Evolutionary conservation across 2,329 filamentous ascomycete genomes (phyloP), one percentile per base, ranked within the genome.

Genomic region (Fonsecaea pedrosoi): DNA sequence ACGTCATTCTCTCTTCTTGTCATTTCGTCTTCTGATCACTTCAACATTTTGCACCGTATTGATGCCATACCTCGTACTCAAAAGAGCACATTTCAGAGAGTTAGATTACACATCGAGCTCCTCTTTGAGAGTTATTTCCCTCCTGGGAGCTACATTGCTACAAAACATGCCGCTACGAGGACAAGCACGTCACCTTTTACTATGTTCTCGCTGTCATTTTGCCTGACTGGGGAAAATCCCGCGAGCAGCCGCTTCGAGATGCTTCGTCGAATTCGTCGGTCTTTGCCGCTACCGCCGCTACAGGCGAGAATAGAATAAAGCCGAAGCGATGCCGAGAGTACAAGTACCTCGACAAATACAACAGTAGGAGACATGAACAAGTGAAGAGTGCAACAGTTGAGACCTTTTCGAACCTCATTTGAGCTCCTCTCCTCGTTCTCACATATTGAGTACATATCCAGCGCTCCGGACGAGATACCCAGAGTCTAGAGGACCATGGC

Each of bases 291-390:
- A 3, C 15, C 9, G 45, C 2, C 13, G 8, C 9, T 50, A 25
- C n/a, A 18, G 35, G 50, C 42, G 32, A 62, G 34, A 25, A 40
- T 7, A 38, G 34, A 25, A 25, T 25, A 25, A 25, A 25, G 25
- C 5, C 18, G 13, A 42, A 42, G 42, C 55, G 35, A 59, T 35
- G 37, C 32, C 56, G 18, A n/a, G 35, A 58, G 34, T n/a, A 57
- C 54, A 57, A 58, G 8, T 15, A 42, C 25, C 32, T 32, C 8
- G 15, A 58, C 55, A 58, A 40, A 9, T 5, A 30, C 53, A 54
- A 54, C n/a, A 32, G 25, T 25, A 25, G 25, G 25, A 2, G 25
- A 13, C 42, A 48, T 8, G 42, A n/a, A 45, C 40, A 7, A n/a
- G 6, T 9, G 25, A 25, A 25, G 2, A 45, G 7, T 30, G 34